Evolutionary conservation across 2,329 filamentous ascomycete species (phyloP), one percentile per base, ranked within the genome.

Genomic region (Xylaria sp.): DNA sequence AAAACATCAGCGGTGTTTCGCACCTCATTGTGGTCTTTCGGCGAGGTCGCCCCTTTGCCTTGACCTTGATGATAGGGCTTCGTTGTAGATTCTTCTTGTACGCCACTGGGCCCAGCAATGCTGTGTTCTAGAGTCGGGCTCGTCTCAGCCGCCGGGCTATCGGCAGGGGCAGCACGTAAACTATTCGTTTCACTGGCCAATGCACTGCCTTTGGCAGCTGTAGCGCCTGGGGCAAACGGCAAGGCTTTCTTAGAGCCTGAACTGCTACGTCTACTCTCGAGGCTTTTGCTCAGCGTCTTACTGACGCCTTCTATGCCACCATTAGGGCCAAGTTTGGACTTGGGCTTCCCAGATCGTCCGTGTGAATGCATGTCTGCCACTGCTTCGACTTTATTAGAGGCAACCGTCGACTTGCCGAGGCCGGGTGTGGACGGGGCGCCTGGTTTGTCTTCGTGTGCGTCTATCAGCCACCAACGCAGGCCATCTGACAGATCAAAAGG

Each of bases 401-500:
- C 93, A 17, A 97, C 94, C 0, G 96, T 98, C 72, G 91, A 94
- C 80, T 97, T 97, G 46, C 93, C 93, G 63, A 97, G 87, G 0
- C 95, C 94, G 0, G 96, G 95, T 0, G 95, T 98, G n/a, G 92
- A 91, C 0, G 96, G 96, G 2, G 94, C 94, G 1, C 92, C 92
- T 0, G 93, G 89, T 77, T 97, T 97, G 80, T 99, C 96, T 80
- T 99, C 96, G 1, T 89, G 87, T 0, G 96, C 96, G 77, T 99
- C 95, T 42, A 99, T 90, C 6, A 99, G 87, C 80, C 97, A 98
- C 96, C 96, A 99, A 40, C 95, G 90, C 57, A 99, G 83, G 3
- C 96, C 96, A 75, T 99, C 96, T 0, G 94, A 97, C 13, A 99
- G 86, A 75, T 97, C 94, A 79, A 99, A 99, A 0, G 96, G 96